These are phyloP conservation scores for Rubroboletus pulcherrimus DNA, from an alignment of 768 basidiomycete genomes.

Conservation along the genomic window DNA sequence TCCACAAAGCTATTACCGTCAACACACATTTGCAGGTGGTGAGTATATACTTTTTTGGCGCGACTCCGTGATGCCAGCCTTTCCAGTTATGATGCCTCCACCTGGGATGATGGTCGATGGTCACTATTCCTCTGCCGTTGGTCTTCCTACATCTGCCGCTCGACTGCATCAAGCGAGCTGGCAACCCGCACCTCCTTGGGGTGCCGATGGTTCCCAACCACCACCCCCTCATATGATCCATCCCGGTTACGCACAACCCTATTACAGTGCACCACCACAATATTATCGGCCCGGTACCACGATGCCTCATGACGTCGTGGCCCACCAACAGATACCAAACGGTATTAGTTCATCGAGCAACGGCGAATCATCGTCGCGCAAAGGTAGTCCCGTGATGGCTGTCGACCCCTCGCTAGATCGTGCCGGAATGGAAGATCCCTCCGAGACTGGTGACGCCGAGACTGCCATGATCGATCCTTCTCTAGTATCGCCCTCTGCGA, in stretches of 20 bases:
- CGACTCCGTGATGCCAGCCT: slow-evolving; percentile 5
- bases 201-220: slow-evolving; percentile 35
- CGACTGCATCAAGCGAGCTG: slow-evolving; percentile 43
- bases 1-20: slow-evolving; percentile 63
- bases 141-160: slow-evolving; percentile 53
- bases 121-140: slow-evolving; percentile 39
- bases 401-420: slow-evolving; percentile 26
- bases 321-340: slow-evolving; percentile 24
- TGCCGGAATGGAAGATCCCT: slow-evolving; percentile 9
- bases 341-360: slow-evolving; percentile 21
- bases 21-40: slow-evolving; percentile 52
- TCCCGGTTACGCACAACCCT: slow-evolving; percentile 37
- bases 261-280: slow-evolving; percentile 35
- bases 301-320: slow-evolving; percentile 15
- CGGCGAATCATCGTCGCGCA: slow-evolving; percentile 28
- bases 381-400: slow-evolving; percentile 21
- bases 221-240: slow-evolving; percentile 31
- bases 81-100: slow-evolving; percentile 41
- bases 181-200: slow-evolving; percentile 35
- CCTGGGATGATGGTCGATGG: slow-evolving; percentile 40
- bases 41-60: slow-evolving; percentile 9
- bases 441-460: slow-evolving; percentile 14
- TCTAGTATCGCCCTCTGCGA: slow-evolving; percentile 26
- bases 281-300: slow-evolving; percentile 45
- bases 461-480: slow-evolving; percentile 37